Evolutionary conservation across 257 asterid genomes (phyloP).

Genomic region (Nyctanthes arbortristis): DNA sequence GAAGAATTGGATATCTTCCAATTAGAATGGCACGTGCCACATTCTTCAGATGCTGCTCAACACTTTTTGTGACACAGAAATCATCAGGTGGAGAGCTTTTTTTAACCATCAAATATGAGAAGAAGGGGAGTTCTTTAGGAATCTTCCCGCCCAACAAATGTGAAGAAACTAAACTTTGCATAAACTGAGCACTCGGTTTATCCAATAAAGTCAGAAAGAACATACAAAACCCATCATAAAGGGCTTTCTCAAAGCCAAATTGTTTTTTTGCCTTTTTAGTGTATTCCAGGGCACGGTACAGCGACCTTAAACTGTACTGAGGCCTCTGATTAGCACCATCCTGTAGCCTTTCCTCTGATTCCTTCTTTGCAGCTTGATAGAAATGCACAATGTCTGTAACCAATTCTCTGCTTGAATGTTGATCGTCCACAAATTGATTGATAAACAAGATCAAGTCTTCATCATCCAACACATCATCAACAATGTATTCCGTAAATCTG

Average conservation of each 20-base stretch:
- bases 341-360: slow-evolving; percentile 80
- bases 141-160: slow-evolving; percentile 50
- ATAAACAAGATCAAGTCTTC: slow-evolving; percentile 78
- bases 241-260: slow-evolving; percentile 54
- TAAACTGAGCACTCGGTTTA: slow-evolving; percentile 63
- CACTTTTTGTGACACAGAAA: slow-evolving; percentile 74
- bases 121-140: slow-evolving; percentile 47
- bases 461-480: slow-evolving; percentile 81
- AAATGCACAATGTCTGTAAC: slow-evolving; percentile 56
- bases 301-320: slow-evolving; percentile 92
- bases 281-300: slow-evolving; percentile 85
- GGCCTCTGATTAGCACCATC: slow-evolving; percentile 99
- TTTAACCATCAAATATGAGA: slow-evolving; percentile 42
- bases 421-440: slow-evolving; percentile 55
- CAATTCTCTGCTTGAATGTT: slow-evolving; percentile 35
- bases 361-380: slow-evolving; percentile 74
- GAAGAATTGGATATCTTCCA: slow-evolving; percentile 80
- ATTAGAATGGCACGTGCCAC: slow-evolving; percentile 78
- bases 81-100: slow-evolving; percentile 32
- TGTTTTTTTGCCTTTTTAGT: slow-evolving; percentile 51
- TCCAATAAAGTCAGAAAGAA: slow-evolving; percentile 76
- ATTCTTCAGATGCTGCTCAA: slow-evolving; percentile 66
- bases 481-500: slow-evolving; percentile 85
- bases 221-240: slow-evolving; percentile 93
- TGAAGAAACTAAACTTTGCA: slow-evolving; percentile 54